Evolutionary conservation across 176 grass and related monocot genomes (phyloP).

Genomic region (Oryza punctata): DNA sequence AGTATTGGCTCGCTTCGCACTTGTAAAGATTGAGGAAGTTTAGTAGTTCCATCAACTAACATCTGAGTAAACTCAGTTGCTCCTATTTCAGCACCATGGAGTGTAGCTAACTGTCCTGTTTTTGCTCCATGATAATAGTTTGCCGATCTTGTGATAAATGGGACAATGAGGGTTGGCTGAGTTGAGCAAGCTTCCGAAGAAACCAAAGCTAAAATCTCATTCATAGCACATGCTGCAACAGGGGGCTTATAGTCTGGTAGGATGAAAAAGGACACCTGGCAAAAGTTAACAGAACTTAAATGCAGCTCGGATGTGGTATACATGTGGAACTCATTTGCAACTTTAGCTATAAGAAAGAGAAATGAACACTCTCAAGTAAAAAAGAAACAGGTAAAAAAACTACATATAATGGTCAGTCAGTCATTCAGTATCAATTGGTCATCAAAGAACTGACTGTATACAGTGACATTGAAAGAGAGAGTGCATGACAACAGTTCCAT

Average conservation of each 20-base stretch:
- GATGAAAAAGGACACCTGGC: slow-evolving; percentile 72
- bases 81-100: slow-evolving; percentile 67
- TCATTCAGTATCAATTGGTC: slow-evolving; percentile 1
- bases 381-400: background rate
- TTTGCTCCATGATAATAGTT: slow-evolving; percentile 38
- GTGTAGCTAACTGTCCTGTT: slow-evolving; percentile 30
- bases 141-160: slow-evolving; percentile 57
- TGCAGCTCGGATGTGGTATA: background rate
- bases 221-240: slow-evolving; percentile 74
- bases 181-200: slow-evolving; percentile 45
- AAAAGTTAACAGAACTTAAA: slow-evolving; percentile 43
- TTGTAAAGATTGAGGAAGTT: slow-evolving; percentile 62
- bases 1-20: slow-evolving; percentile 67
- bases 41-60: slow-evolving; percentile 53
- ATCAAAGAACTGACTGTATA: slow-evolving; percentile 6
- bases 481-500: background rate
- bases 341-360: background rate
- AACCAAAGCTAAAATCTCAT: slow-evolving; percentile 68
- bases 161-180: slow-evolving; percentile 60
- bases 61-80: slow-evolving; percentile 50
- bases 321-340: background rate
- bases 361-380: background rate
- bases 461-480: background rate
- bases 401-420: background rate
- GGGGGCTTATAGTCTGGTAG: slow-evolving; percentile 82